Evolutionary conservation across 2,329 filamentous ascomycete species (phyloP), one percentile per base, ranked within the genome.

Genomic region (Verticillium longisporum): DNA sequence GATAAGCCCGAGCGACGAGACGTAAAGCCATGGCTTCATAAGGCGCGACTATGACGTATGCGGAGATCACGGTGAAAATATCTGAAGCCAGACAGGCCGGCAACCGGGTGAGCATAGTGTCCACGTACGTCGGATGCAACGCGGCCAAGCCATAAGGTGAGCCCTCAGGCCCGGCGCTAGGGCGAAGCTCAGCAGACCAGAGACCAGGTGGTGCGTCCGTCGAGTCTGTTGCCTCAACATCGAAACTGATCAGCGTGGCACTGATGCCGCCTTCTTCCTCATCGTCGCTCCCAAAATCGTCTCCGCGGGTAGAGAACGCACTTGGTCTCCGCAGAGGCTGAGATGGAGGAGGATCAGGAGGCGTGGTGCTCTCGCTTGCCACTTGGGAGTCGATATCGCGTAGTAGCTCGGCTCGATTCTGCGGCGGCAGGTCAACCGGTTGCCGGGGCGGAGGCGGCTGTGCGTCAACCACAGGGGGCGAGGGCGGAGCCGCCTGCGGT

Each of bases 141-240:
- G 68, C 71, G 21, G 69, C 65, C 60, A 13, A 58, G 13, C 64
- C 60, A 26, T 50, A 50, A 18, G 45, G 45, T 53, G 69, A 69
- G 14, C 69, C 57, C 38, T 78, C 75, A 3, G 68, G 61, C 1
- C 71, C 71, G 32, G 73, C 70, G 62, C 79, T 85, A 2, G 83
- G 82, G 0, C 83, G 78, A 18, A 86, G 70, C 67, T 87, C 84
- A 13, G 84, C 83, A 4, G 81, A 83, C 84, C 84, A 87, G 1
- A 83, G 69, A 14, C 81, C 83, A 1, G 79, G 73, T 1, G 80
- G 79, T 2, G 77, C 75, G 56, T 83, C 80, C 3, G 75, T 77
- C 0, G 81, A 74, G 56, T 85, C 83, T 3, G 78, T 80, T 0
- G 83, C 80, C 64, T 87, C 84, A 34, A 86, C 83, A 61, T 87